Percentiles rank a stretch among this genome's conserved stretches.
Conservation (phyloP, 75 land plant genomes). For the Sequoiadendron giganteum region DNA sequence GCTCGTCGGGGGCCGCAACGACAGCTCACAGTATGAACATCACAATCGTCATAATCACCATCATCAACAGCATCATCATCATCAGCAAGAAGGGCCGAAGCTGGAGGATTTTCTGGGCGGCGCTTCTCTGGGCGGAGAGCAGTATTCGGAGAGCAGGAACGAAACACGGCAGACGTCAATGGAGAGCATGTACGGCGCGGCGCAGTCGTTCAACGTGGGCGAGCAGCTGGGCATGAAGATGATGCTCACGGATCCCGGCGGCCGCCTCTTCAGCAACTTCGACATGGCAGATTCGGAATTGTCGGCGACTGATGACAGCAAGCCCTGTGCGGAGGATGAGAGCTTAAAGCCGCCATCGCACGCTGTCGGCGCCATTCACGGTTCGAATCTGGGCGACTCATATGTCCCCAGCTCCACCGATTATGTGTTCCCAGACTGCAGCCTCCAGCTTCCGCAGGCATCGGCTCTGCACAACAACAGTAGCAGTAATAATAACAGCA, state of each 20-base stretch:
- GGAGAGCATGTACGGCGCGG: background rate
- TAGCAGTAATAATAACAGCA: conserved; percentile 3
- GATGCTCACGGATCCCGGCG: conserved; percentile 14
- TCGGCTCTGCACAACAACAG: background rate
- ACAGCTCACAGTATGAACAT: background rate
- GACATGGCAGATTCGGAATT: conserved; percentile 10
- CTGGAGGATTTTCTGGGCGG: conserved; percentile 62
- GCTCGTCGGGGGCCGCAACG: background rate
- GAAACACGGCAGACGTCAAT: background rate
- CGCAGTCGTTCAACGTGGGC: conserved; percentile 9
- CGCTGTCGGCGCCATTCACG: background rate
- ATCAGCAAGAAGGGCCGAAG: conserved; percentile 29
- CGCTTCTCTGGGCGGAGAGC: conserved; percentile 4
- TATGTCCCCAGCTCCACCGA: conserved; percentile 1
- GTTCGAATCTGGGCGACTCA: background rate
- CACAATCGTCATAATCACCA: background rate
- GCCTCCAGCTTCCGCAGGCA: conserved; percentile 22
- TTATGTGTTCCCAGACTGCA: conserved; percentile 26
- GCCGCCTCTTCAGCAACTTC: conserved; percentile 14
- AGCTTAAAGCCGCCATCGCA: background rate
- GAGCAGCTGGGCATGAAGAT: background rate
- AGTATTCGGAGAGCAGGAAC: conserved; percentile 9
- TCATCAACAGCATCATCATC: too few relatives aligned
- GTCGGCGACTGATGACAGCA: conserved; percentile 12
- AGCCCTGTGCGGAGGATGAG: background rate